These are phyloP conservation scores for Malassezia sympodialis DNA, from an alignment of 1,284 basidiomycete species.

Conservation along the genomic window DNA sequence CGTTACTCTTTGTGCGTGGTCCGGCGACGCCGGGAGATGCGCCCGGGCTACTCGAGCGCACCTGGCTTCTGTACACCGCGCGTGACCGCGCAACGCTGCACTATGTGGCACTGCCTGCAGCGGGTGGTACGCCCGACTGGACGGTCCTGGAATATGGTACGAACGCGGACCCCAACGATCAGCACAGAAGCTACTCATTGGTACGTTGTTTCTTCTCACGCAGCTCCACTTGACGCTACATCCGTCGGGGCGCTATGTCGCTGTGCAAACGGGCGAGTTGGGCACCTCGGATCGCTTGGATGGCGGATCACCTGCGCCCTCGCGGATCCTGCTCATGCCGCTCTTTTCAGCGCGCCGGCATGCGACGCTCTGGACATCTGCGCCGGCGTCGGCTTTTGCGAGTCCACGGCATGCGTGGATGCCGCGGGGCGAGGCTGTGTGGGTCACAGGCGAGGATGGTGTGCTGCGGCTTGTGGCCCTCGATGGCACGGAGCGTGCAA, in stretches of 20 bases:
- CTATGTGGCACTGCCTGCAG: conserved; percentile 30
- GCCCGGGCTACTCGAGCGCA: background rate
- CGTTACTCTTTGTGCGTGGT: conserved; percentile 31
- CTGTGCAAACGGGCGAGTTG: conserved; percentile 38
- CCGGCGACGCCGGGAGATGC: conserved; percentile 16
- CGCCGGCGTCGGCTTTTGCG: conserved; percentile 22
- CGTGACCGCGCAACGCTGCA: conserved; percentile 30
- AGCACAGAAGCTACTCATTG: conserved; percentile 37
- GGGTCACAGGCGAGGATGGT: conserved; percentile 39
- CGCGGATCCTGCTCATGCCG: conserved; percentile 28
- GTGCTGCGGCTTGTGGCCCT: conserved; percentile 30
- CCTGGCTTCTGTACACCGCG: conserved; percentile 32
- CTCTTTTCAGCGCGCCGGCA: conserved; percentile 23
- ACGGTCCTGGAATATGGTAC: conserved; percentile 31
- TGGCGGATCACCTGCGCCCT: conserved; percentile 13
- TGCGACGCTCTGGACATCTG: conserved; percentile 30
- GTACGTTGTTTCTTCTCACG: background rate
- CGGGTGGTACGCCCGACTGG: conserved; percentile 19
- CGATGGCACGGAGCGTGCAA: conserved; percentile 22
- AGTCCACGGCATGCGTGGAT: conserved; percentile 36
- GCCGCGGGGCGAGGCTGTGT: conserved; percentile 23
- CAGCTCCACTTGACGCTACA: conserved; percentile 32
- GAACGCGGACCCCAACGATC: conserved; percentile 28
- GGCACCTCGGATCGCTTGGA: conserved; percentile 12
- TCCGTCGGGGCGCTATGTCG: conserved; percentile 27